Evolutionary conservation across 805 yeast genomes (phyloP).

Genomic region (Metschnikowia kunwiensis): DNA sequence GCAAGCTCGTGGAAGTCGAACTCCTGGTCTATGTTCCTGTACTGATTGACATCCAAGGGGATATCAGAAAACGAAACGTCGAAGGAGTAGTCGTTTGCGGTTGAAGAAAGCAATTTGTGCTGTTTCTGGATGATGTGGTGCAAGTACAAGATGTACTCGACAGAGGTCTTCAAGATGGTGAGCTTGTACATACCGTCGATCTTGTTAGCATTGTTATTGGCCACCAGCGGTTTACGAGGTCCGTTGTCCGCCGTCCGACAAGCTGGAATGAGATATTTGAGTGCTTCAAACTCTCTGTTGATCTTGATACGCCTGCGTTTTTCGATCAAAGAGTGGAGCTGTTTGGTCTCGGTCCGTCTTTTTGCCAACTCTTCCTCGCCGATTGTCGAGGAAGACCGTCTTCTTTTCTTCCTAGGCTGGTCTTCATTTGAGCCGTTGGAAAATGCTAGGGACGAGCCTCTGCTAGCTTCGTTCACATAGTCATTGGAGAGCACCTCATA

Average conservation of each 20-base stretch:
- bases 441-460: neutral
- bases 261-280: conserved; percentile 75
- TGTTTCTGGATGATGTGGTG: conserved; percentile 57
- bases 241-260: conserved; percentile 50
- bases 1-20: conserved; percentile 44
- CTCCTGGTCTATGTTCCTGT: conserved; percentile 57
- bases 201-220: conserved; percentile 30
- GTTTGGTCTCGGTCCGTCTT: conserved; percentile 42
- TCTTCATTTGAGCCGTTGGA: conserved; percentile 8
- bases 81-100: conserved; percentile 32
- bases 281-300: conserved; percentile 79
- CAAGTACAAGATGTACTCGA: conserved; percentile 70
- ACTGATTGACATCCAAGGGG: conserved; percentile 56
- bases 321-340: conserved; percentile 71
- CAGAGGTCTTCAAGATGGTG: conserved; percentile 78
- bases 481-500: conserved; percentile 43
- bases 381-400: conserved; percentile 37
- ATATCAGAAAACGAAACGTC: conserved; percentile 49
- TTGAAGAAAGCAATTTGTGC: conserved; percentile 37
- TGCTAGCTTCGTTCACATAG: conserved; percentile 16
- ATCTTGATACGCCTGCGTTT: conserved; percentile 74
- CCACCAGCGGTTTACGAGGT: conserved; percentile 6
- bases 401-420: conserved; percentile 32
- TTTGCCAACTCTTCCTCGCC: conserved; percentile 41
- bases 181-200: conserved; percentile 74